Base-by-base conservation (phyloP, 2,329 filamentous ascomycete species). In the Sclerotinia borealis region DNA sequence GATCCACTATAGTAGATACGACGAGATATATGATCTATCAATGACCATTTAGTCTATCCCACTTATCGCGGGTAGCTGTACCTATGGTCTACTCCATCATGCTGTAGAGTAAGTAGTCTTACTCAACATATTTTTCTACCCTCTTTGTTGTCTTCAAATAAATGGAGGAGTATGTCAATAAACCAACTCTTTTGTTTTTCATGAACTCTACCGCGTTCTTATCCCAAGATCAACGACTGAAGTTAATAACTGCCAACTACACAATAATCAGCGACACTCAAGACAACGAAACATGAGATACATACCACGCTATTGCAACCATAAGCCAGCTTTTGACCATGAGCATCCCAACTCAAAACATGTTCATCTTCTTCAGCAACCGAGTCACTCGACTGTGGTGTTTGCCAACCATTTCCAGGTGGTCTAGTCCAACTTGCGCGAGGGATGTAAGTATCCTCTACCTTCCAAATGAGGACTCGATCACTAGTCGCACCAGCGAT, bases 401-500 rank as follows among this genome's bases (percentile, higher is more conserved):
- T 87, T 37, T 83, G 76, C 83, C 84, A 86, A 5, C 83, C 85
- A 0, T 79, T 76, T 67, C 86, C 83, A 11, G 80, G 76, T 31
- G 78, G 76, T 65, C 83, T 76, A 64, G 78, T 82, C 85, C 85
- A 88, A 70, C 79, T 83, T 19, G 85, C 85, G 51, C 83, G 79
- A 5, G 85, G 85, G 51, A 85, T 78, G 31, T 78, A 76, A 51
- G 81, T 78, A 59, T 85, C 85, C 65, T 82, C 84, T 15, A 87
- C 81, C 71, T 86, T 87, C 84, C 85, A 88, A 51, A 88, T 86
- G 45, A 87, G 75, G 17, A 88, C 83, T 63, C 79, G 80, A 39
- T 81, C 80, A 25, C 79, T 79, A 0, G 85, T 87, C 6, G 84
- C 85, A 5, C 83, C 85, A 0, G 85, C 85, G 59, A 88, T 81